Percentiles rank a stretch among this genome's conserved stretches.
These are phyloP conservation scores for Liquidambar formosana DNA, from an alignment of 164 flowering plant genomes.

Conservation along the genomic window DNA sequence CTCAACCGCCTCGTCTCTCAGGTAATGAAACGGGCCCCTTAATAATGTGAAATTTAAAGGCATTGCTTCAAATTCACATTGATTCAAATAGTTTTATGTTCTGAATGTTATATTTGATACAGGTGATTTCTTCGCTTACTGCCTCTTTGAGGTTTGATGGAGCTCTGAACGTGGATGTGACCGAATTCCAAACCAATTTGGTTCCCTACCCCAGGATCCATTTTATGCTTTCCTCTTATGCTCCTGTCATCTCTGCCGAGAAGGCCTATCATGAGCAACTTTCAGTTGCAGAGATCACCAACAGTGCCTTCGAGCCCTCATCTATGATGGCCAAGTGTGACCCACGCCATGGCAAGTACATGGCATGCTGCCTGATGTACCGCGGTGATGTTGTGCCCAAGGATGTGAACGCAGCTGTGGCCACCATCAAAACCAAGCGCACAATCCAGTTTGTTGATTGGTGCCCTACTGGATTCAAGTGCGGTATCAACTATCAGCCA, in stretches of 20 bases:
- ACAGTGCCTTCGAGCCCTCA: slow-evolving; percentile 59
- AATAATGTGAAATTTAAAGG: neutral
- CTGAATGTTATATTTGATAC: slow-evolving; percentile 8
- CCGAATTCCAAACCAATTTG: slow-evolving; percentile 64
- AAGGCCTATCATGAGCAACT: slow-evolving; percentile 61
- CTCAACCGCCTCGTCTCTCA: slow-evolving; percentile 60
- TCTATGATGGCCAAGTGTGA: slow-evolving; percentile 71
- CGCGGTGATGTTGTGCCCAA: slow-evolving; percentile 65
- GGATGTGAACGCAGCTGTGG: slow-evolving; percentile 66
- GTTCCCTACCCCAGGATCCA: slow-evolving; percentile 67
- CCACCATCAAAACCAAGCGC: slow-evolving; percentile 64
- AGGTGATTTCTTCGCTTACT: slow-evolving; percentile 62
- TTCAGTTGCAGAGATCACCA: slow-evolving; percentile 65
- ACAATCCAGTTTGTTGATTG: slow-evolving; percentile 65
- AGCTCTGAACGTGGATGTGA: slow-evolving; percentile 58
- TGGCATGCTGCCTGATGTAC: slow-evolving; percentile 64
- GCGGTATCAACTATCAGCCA: slow-evolving; percentile 65
- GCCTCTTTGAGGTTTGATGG: slow-evolving; percentile 65
- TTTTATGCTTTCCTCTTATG: slow-evolving; percentile 64
- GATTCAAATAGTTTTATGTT: neutral
- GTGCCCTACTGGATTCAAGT: slow-evolving; percentile 69
- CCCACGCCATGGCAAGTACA: slow-evolving; percentile 62
- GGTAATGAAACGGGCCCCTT: slow-evolving; percentile 13
- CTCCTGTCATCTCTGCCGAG: slow-evolving; percentile 60
- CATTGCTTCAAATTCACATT: neutral